Percentiles rank a stretch among this genome's conserved stretches.
phyloP scores from a whole-genome alignment of 75 land plant species.

The Pinus taeda region DNA sequence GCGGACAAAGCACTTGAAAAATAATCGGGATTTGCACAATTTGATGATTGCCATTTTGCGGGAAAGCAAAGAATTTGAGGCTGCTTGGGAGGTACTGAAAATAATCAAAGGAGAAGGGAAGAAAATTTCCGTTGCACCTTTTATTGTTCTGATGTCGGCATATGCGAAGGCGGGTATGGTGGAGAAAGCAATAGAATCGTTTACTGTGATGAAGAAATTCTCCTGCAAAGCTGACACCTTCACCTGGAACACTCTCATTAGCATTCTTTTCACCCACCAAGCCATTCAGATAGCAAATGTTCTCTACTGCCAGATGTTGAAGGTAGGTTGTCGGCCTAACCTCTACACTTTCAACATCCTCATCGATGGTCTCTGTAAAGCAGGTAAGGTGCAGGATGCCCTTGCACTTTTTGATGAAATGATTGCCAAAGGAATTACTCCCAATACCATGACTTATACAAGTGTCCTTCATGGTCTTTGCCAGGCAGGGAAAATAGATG shows the following conservation, averaged over 20 bases:
- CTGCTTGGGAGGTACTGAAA: conserved; percentile 38
- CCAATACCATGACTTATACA: conserved; percentile 27
- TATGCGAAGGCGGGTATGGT: conserved; percentile 26
- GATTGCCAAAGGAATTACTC: conserved; percentile 29
- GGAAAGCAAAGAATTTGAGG: conserved; percentile 13
- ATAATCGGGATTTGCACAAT: conserved; percentile 7
- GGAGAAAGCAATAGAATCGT: conserved; percentile 59
- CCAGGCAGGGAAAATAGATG: conserved; percentile 21
- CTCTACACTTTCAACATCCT: conserved; percentile 26
- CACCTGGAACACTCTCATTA: conserved; percentile 40
- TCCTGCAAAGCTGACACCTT: conserved; percentile 34
- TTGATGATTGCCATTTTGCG: conserved; percentile 24
- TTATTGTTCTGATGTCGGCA: conserved; percentile 35
- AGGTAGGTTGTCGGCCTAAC: conserved; percentile 30
- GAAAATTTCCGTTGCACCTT: conserved; percentile 15
- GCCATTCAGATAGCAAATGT: conserved; percentile 43
- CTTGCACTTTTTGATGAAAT: conserved; percentile 57
- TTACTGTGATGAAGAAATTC: conserved; percentile 39
- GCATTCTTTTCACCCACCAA: conserved; percentile 22
- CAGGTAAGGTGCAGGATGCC: conserved; percentile 39
- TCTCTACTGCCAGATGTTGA: conserved; percentile 53
- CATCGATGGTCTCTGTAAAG: conserved; percentile 51
- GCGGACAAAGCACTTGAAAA: conserved; percentile 14
- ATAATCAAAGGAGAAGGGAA: conserved; percentile 11
- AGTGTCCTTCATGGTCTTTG: conserved; percentile 41